Base-by-base conservation (phyloP, 139 green algal species). In the Chlorella ohadii region DNA sequence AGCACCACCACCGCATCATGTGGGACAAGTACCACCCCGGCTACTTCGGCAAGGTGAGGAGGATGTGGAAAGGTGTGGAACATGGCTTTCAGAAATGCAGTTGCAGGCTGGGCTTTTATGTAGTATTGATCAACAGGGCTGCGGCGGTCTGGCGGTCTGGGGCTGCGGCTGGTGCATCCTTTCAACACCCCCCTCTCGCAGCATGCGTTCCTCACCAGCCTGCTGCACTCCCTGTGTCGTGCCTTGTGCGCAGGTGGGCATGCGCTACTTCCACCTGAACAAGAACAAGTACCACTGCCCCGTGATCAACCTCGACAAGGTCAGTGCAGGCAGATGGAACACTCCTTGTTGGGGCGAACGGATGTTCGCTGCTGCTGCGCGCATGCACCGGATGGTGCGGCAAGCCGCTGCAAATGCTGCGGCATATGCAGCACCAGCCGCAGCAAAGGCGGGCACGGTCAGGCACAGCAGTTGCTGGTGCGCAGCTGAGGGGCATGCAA, bases 261-360 rank as follows among this genome's bases (percentile, higher is more conserved):
- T 99, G 97, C 89, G 97, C 55, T 93, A 99, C 90, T 99, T 98
- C 94, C 94, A 99, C 88, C 88, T 97, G 85, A 90, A 88, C 34
- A 98, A 94, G 92, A 99, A 99, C 94, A 90, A 97, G 85, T 98
- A 96, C 93, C 87, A 95, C 94, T 96, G 93, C 90, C 97, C 97
- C 72, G 96, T 98, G 82, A 92, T 99, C 84, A 99, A 99, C 93
- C 87, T 98, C 64, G 98, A 99, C 94, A 99, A 98, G 93, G 84
- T 99, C n/a, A n/a, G 28, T 97, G 96, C 96, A 92, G 90, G 13
- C n/a, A n/a, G n/a, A n/a, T n/a, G n/a, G n/a, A n/a, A n/a, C n/a
- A n/a, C n/a, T n/a, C n/a, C n/a, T n/a, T n/a, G n/a, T n/a, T n/a
- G n/a, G n/a, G n/a, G n/a, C n/a, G n/a, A n/a, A n/a, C n/a, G n/a